Percentiles rank a stretch among this genome's conserved stretches.
Conservation (phyloP, 371 early-diverging fungal species). For the Zopfochytrium polystomum region DNA sequence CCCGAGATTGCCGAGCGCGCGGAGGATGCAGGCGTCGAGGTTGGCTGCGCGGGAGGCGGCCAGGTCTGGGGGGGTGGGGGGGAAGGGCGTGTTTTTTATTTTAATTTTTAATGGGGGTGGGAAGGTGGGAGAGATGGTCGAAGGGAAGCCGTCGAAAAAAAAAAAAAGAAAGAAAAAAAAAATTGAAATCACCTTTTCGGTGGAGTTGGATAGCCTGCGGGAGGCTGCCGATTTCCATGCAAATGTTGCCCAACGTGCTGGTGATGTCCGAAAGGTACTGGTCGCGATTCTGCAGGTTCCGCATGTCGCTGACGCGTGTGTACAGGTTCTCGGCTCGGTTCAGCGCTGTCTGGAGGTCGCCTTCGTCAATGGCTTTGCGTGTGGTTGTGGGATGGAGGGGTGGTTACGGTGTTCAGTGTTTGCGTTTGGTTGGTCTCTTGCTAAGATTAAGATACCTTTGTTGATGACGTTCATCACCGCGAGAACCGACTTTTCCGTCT, state of each 20-base stretch:
- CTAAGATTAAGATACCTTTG: constrained; percentile 11
- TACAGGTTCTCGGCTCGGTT: constrained; percentile 12
- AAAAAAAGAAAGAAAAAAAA: neutral
- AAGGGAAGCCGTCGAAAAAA: no score
- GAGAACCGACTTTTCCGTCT: constrained; percentile 23
- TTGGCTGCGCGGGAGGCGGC: constrained; percentile 1
- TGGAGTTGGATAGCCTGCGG: constrained; percentile 22
- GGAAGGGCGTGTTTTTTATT: neutral
- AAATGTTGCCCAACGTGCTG: constrained; percentile 29
- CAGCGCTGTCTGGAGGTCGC: constrained; percentile 16
- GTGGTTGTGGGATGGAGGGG: no score
- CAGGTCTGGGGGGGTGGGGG: constrained; percentile 26
- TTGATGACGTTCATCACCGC: constrained; percentile 31
- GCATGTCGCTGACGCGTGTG: constrained; percentile 19
- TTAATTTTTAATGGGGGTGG: neutral
- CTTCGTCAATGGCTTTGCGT: constrained; percentile 16
- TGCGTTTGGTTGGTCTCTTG: neutral
- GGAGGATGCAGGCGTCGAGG: constrained; percentile 6
- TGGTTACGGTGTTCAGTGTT: neutral
- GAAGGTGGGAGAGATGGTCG: neutral
- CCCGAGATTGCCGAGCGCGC: constrained; percentile 30
- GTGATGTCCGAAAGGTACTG: constrained; percentile 20
- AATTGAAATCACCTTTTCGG: constrained; percentile 19
- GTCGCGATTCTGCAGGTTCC: constrained; percentile 15
- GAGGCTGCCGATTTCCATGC: constrained; percentile 24